phyloP scores from a whole-genome alignment of 2,329 filamentous ascomycete genomes.

The Verticillium nubilum region DNA sequence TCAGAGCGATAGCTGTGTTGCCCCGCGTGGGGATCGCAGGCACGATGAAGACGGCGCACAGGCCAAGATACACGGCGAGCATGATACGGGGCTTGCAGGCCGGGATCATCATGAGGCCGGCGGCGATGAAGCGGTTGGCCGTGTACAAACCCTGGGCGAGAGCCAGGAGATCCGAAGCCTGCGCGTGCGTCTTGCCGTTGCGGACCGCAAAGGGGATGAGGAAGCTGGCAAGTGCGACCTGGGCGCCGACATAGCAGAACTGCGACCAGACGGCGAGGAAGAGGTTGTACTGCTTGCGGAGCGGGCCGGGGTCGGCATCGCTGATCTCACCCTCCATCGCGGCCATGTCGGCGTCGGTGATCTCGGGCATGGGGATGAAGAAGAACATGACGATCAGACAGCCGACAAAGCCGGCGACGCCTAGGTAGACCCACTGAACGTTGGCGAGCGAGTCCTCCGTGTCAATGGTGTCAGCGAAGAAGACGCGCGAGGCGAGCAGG shows the following conservation, averaged over 20 bases:
- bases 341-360: conserved; percentile 59
- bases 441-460: conserved; percentile 45
- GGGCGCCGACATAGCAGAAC: conserved; percentile 59
- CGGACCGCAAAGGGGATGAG: conserved; percentile 45
- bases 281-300: conserved; percentile 53
- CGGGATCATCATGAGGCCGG: conserved; percentile 46
- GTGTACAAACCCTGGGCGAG: conserved; percentile 56
- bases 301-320: conserved; percentile 39
- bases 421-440: conserved; percentile 59
- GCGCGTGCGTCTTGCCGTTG: conserved; percentile 5
- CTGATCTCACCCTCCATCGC: conserved; percentile 39
- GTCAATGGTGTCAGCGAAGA: conserved; percentile 50
- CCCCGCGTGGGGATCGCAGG: conserved; percentile 45
- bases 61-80: conserved; percentile 45
- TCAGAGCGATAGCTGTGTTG: conserved; percentile 46
- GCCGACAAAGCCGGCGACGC: conserved; percentile 55
- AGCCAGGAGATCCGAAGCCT: conserved; percentile 44
- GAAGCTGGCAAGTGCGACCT: conserved; percentile 47
- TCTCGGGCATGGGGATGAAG: conserved; percentile 42
- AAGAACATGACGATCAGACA: conserved; percentile 53
- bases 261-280: conserved; percentile 57
- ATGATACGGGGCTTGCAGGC: conserved; percentile 48
- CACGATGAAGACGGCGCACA: conserved; percentile 49
- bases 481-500: conserved; percentile 53
- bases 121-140: conserved; percentile 52